Evolutionary conservation across 2,329 filamentous ascomycete genomes (phyloP), one percentile per base, ranked within the genome.

Genomic region (Aspergillus hiratsukae): DNA sequence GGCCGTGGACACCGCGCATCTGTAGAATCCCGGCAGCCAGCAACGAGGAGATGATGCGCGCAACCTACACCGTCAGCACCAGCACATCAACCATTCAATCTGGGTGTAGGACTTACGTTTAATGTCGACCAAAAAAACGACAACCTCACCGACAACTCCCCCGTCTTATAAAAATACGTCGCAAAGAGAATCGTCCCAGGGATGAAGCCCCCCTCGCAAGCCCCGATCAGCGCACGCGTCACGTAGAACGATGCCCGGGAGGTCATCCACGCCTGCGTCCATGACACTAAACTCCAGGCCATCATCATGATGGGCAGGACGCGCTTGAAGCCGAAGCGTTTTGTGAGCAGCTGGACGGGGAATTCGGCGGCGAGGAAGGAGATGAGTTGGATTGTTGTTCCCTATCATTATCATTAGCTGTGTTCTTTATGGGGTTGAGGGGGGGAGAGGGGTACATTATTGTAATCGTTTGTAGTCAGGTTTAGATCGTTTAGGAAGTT

Each of bases 271-370:
- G 68, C 68, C 56, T 78, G 74, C 0, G 70, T 64, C 31, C 64
- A 67, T 4, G 65, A 66, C 3, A 80, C 76, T 1, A 79, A 54
- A 59, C 72, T 75, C 78, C 78, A 80, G 3, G 70, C 70, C 2
- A 79, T 64, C 73, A 77, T 76, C 66, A 77, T 72, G 43, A 70
- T 68, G 1, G 76, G 77, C 7, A 79, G 75, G 69, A 76, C 78
- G 10, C 75, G 72, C 51, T 78, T 74, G 2, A 77, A 76, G 0
- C 78, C 76, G 8, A 76, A 64, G 51, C 76, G 75, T 60, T 80
- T 80, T 43, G 75, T 77, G 21, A 79, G 72, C 6, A 80, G 70
- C 48, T 79, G 77, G 0, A 76, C 77, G 0, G 78, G 78, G 17
- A 80, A 66, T 51, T 78, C 77, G 1, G 77, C 76, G 2, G 63